Evolutionary conservation across 2,329 filamentous ascomycete species (phyloP), one percentile per base, ranked within the genome.

Genomic region (Plenodomus tracheiphilus): DNA sequence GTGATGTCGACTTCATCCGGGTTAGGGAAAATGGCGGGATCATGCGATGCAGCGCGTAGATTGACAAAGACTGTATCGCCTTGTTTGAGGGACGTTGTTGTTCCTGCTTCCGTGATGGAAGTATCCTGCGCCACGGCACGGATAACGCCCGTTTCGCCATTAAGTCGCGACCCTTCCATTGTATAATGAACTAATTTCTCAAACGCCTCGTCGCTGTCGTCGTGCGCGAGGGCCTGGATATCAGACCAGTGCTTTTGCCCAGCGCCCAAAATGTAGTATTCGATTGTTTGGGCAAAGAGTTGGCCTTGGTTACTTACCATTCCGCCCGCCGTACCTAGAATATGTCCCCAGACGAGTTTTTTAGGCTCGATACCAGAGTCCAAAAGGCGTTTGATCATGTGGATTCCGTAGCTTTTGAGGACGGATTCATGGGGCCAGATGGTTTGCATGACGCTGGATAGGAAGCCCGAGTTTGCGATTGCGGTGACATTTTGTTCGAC

Each of bases 271-370:
- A 85, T 73, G 64, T 82, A 84, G 62, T 78, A 82, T 58, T 84
- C 82, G 41, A 85, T 64, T 20, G 76, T 80, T 54, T 84, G 81
- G 0, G 74, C 78, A 58, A 84, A 83, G 18, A 84, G 75, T 49
- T 83, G 80, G 7, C 78, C 80, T 59, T 84, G 81, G 47, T 82
- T 83, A 2, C 78, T 73, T 3, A 82, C 79, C 64, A 72, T 70
- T 32, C 79, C 79, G 20, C 79, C 80, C 1, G 80, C 80, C 0
- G 81, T 83, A 25, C 81, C 81, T 36, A 85, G 74, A 45, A 85
- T 78, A 46, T 84, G 78, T 35, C 78, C 78, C 77, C 79, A 82
- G 22, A 83, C 80, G 20, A 84, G 72, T 17, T 81, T 75, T 20
- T 79, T 69, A 5, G 77, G 65, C 1, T 75, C 71, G 47, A 77